These are phyloP conservation scores for Pyrrhoderma lamaoense DNA, from an alignment of 1,284 basidiomycete species.

Conservation along the genomic window DNA sequence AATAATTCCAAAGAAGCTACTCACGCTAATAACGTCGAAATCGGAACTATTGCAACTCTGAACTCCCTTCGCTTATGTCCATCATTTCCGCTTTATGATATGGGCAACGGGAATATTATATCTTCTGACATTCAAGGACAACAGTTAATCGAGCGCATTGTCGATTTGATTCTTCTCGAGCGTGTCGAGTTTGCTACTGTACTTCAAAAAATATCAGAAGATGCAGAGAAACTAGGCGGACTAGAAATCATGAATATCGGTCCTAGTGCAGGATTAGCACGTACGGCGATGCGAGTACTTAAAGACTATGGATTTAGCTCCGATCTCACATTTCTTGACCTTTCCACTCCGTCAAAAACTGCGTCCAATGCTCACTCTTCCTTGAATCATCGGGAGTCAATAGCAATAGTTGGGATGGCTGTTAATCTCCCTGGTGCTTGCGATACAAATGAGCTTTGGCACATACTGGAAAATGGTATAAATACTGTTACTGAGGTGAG, in stretches of 20 bases:
- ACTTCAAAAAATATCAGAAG: neutral
- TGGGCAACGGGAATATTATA: conserved; percentile 1
- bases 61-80: neutral
- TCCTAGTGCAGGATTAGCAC: conserved; percentile 40
- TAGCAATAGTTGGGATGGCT: conserved; percentile 68
- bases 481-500: conserved; percentile 53
- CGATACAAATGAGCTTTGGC: conserved; percentile 45
- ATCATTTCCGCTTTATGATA: conserved; percentile 10
- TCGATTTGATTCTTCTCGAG: conserved; percentile 47
- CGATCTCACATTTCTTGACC: conserved; percentile 18
- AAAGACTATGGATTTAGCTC: conserved; percentile 30
- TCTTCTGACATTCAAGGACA: conserved; percentile 1
- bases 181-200: conserved; percentile 8
- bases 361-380: conserved; percentile 20
- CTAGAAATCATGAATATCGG: conserved; percentile 44
- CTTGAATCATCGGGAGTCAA: conserved; percentile 36
- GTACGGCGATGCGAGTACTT: conserved; percentile 27
- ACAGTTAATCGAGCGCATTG: conserved; percentile 35
- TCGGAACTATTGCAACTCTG: neutral
- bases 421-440: conserved; percentile 54
- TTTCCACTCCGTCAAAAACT: conserved; percentile 16
- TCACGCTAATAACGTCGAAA: neutral
- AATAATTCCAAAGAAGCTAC: neutral
- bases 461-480: conserved; percentile 46
- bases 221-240: neutral